Percentiles rank a stretch among this genome's conserved stretches.
These are phyloP conservation scores for Apophysomyces variabilis DNA, from an alignment of 371 early-diverging fungal genomes.

Conservation along the genomic window DNA sequence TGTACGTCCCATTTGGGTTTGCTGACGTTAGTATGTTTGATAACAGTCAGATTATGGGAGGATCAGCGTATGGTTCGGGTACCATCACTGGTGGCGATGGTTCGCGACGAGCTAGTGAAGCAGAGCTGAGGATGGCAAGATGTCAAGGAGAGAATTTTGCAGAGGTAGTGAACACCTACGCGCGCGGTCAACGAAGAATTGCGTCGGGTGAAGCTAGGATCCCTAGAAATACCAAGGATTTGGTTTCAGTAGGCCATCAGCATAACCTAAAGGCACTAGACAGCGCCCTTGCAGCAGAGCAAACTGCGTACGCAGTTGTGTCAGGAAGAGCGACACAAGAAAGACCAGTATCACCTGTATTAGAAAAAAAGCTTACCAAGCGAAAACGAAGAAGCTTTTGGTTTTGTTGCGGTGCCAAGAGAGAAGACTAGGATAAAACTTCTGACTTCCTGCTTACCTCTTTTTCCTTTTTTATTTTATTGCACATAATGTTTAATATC, in stretches of 20 bases:
- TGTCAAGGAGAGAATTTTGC: slow-evolving; percentile 73
- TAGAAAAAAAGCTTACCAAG: slow-evolving; percentile 4
- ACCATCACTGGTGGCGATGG: slow-evolving; percentile 77
- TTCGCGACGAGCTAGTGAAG: slow-evolving; percentile 60
- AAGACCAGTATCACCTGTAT: background rate
- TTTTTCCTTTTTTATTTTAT: background rate
- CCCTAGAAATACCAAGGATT: background rate
- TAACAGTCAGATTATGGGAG: slow-evolving; percentile 58
- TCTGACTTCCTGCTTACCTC: too few relatives aligned
- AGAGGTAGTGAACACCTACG: slow-evolving; percentile 45
- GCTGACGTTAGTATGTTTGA: slow-evolving; percentile 43
- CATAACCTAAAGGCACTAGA: slow-evolving; percentile 15
- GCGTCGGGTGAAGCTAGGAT: background rate
- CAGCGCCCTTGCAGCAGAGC: slow-evolving; percentile 19
- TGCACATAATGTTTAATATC: background rate
- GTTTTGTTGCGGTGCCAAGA: background rate
- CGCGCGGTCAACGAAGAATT: background rate
- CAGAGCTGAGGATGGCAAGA: slow-evolving; percentile 71
- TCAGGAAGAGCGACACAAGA: background rate
- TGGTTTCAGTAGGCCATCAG: background rate
- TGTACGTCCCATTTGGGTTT: slow-evolving; percentile 79
- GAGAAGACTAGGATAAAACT: background rate
- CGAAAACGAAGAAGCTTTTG: slow-evolving; percentile 1
- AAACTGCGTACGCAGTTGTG: slow-evolving; percentile 16
- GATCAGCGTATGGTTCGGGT: slow-evolving; percentile 79